phyloP scores from a whole-genome alignment of 2,329 filamentous ascomycete genomes.

The Cladosporium sp. region DNA sequence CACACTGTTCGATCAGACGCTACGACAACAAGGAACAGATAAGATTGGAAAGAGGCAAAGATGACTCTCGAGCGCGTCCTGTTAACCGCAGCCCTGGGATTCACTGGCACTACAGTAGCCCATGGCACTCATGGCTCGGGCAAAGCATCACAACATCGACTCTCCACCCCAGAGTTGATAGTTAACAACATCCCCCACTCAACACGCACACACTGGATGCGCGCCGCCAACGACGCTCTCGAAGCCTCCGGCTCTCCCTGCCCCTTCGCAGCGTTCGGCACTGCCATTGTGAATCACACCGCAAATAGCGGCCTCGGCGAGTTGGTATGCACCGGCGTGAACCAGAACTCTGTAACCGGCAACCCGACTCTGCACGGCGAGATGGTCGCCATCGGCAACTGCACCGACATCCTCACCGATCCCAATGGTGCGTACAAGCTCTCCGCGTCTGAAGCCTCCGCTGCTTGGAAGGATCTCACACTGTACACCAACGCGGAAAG shows the following conservation, averaged over 20 bases:
- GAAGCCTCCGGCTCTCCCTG: slow-evolving; percentile 48
- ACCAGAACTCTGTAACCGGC: slow-evolving; percentile 46
- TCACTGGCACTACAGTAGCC: neutral
- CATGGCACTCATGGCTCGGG: neutral
- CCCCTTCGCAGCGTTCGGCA: slow-evolving; percentile 51
- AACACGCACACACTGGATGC: slow-evolving; percentile 50
- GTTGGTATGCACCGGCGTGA: slow-evolving; percentile 47
- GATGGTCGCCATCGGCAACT: slow-evolving; percentile 57
- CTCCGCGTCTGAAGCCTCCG: slow-evolving; percentile 41
- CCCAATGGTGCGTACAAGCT: slow-evolving; percentile 48
- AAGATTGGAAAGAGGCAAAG: neutral
- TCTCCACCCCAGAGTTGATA: neutral
- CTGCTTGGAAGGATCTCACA: slow-evolving; percentile 49
- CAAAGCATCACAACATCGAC: slow-evolving; percentile 1
- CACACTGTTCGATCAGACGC: neutral
- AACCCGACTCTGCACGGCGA: slow-evolving; percentile 58
- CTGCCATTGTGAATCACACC: slow-evolving; percentile 59
- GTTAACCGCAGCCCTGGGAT: neutral
- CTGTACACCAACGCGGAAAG: slow-evolving; percentile 60
- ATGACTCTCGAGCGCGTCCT: neutral
- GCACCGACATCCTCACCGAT: slow-evolving; percentile 51
- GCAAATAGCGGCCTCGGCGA: slow-evolving; percentile 39
- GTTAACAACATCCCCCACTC: slow-evolving; percentile 1
- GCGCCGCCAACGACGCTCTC: slow-evolving; percentile 50
- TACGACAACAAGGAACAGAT: neutral